These are phyloP conservation scores for Xylaria flabelliformis DNA, from an alignment of 495 filamentous ascomycete species.

Conservation along the genomic window DNA sequence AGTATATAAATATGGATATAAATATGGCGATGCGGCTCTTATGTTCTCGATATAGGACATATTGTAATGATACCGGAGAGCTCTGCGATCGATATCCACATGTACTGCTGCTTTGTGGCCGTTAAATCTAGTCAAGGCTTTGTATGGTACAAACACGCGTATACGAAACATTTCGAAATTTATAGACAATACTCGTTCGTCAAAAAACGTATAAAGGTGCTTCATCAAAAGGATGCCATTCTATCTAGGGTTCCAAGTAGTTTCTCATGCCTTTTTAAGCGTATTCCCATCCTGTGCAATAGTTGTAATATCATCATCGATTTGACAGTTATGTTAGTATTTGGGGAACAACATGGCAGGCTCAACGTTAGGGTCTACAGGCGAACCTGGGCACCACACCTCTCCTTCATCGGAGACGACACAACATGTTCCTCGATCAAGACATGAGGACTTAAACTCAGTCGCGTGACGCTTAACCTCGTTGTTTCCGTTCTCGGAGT, in stretches of 20 bases:
- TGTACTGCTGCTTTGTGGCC: too few relatives aligned
- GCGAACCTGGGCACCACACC: background rate
- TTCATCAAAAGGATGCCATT: slow-evolving; percentile 15
- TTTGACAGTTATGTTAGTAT: too few relatives aligned
- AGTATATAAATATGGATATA: too few relatives aligned
- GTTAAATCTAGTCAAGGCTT: too few relatives aligned
- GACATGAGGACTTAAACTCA: too few relatives aligned
- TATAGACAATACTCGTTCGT: background rate
- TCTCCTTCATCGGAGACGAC: background rate
- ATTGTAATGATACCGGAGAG: too few relatives aligned
- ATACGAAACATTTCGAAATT: background rate
- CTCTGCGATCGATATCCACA: too few relatives aligned
- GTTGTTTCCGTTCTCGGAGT: too few relatives aligned
- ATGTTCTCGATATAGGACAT: too few relatives aligned
- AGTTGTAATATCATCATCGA: background rate
- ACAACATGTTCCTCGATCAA: slow-evolving; percentile 5
- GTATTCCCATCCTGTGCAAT: background rate
- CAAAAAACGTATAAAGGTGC: background rate
- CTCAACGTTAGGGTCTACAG: slow-evolving; percentile 7
- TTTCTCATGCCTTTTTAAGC: slow-evolving; percentile 8
- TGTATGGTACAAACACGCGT: background rate
- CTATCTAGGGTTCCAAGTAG: slow-evolving; percentile 5
- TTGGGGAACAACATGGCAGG: slow-evolving; percentile 12
- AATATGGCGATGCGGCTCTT: too few relatives aligned
- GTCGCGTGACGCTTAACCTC: too few relatives aligned